Base-by-base conservation (phyloP, 129 eudicot genomes). In the Lonicera japonica region DNA sequence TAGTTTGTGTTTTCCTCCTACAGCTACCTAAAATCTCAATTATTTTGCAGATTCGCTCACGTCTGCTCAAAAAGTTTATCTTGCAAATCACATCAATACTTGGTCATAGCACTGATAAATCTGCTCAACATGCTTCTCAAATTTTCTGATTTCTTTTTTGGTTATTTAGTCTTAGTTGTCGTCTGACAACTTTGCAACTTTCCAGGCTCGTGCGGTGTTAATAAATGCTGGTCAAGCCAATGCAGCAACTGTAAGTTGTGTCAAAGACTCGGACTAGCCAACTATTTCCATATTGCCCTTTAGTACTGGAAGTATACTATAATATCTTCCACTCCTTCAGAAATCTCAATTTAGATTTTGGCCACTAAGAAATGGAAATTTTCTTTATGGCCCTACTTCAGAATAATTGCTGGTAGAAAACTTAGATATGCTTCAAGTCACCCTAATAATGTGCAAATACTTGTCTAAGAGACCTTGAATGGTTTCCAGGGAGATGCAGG, bases 211-310 rank as follows among this genome's bases (percentile, higher is more conserved):
- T 71, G 98, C 98, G 1, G 88, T 92, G 25, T 74, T 92, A 68
- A 92, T 87, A 63, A 87, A 92, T 82, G 98, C 98, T 77, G 98
- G 98, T 73, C 98, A 92, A 80, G 98, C 98, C 58, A 92, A 92
- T 78, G 98, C 90, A 51, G 95, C 90, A 54, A 71, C 86, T 70
- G 86, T 84, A 69, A 78, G 60, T 61, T 71, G 14, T 60, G 24
- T 29, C 24, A 6, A 17, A 63, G 57, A 60, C 56, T 34, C 40
- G 21, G 16, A 63, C 7, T 46, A 21, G 10, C 15, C 34, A 15
- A 13, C 22, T 45, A 39, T 50, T 50, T 36, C 16, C 22, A 38
- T 70, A 7, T 34, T 53, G 1, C 7, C 18, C 39, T n/a, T 52
- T 3, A 1, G 14, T 8, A 17, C 13, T 43, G 50, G 13, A 43